phyloP scores from a whole-genome alignment of 352 stramenopile genomes.

The Pythium apleroticum region DNA sequence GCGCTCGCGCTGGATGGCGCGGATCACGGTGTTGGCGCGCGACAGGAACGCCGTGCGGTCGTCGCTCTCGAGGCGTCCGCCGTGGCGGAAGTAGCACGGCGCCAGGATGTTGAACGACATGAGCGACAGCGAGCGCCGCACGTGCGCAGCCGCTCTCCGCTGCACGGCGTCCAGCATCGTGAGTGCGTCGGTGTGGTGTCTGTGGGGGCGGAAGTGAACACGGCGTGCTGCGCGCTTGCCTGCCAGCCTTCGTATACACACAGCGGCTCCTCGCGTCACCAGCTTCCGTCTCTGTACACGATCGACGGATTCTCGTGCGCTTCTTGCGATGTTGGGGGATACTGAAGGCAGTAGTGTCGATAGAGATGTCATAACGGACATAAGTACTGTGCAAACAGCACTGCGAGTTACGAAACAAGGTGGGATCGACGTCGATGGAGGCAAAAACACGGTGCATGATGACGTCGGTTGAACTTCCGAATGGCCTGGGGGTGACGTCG shows the following conservation, averaged over 20 bases:
- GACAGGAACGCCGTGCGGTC: slow-evolving; percentile 61
- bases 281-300: neutral
- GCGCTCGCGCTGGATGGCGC: slow-evolving; percentile 66
- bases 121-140: slow-evolving; percentile 55
- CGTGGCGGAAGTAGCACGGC: slow-evolving; percentile 87
- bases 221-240: neutral
- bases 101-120: slow-evolving; percentile 89
- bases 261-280: neutral
- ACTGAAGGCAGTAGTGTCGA: slow-evolving; percentile 4
- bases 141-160: slow-evolving; percentile 24
- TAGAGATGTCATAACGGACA: slow-evolving; percentile 14
- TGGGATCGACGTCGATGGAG: no score
- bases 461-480: slow-evolving; percentile 19
- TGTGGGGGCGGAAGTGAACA: neutral
- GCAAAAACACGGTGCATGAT: slow-evolving; percentile 7
- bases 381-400: neutral
- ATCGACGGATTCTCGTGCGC: slow-evolving; percentile 1
- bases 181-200: neutral
- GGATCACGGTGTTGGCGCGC: slow-evolving; percentile 68
- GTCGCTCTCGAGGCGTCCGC: slow-evolving; percentile 66
- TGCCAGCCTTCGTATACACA: neutral
- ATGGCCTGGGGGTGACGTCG: slow-evolving; percentile 13
- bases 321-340: slow-evolving; percentile 4
- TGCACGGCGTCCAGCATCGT: slow-evolving; percentile 32
- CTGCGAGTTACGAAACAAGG: neutral